Evolutionary conservation across 2,329 filamentous ascomycete genomes (phyloP).

Genomic region (Exophiala sideris): DNA sequence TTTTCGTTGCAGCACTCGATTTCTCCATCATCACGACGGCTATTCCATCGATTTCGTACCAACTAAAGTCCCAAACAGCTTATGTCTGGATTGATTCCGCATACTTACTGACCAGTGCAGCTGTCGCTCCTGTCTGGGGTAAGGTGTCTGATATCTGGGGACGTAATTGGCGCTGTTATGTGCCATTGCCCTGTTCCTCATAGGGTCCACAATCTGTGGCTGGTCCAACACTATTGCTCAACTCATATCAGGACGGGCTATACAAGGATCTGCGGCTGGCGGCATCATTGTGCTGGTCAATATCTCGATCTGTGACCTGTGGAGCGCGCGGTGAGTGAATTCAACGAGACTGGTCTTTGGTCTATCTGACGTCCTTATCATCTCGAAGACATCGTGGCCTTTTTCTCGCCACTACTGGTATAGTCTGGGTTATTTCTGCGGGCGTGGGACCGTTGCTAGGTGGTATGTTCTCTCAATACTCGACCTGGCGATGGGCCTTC

Average conservation of each 20-base stretch:
- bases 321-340: conserved; percentile 45
- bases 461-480: conserved; percentile 42
- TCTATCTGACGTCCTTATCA: too few relatives aligned
- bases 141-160: too few relatives aligned
- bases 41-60: too few relatives aligned
- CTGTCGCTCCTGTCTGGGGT: too few relatives aligned
- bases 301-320: conserved; percentile 50
- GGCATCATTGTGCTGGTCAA: conserved; percentile 45
- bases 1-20: too few relatives aligned
- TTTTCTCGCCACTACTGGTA: conserved; percentile 29
- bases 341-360: too few relatives aligned
- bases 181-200: conserved; percentile 51
- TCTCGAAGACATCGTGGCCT: not conserved
- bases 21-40: too few relatives aligned
- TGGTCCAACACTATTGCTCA: conserved; percentile 40
- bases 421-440: conserved; percentile 55
- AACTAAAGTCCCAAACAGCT: too few relatives aligned
- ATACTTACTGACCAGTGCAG: too few relatives aligned
- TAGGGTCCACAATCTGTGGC: conserved; percentile 50
- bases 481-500: conserved; percentile 50
- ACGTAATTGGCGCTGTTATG: too few relatives aligned
- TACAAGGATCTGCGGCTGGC: conserved; percentile 53
- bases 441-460: conserved; percentile 53
- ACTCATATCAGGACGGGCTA: conserved; percentile 53
- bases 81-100: too few relatives aligned